Percentiles rank a stretch among this genome's conserved stretches.
Conservation (phyloP, 164 flowering plant species). For the Houttuynia cordata region DNA sequence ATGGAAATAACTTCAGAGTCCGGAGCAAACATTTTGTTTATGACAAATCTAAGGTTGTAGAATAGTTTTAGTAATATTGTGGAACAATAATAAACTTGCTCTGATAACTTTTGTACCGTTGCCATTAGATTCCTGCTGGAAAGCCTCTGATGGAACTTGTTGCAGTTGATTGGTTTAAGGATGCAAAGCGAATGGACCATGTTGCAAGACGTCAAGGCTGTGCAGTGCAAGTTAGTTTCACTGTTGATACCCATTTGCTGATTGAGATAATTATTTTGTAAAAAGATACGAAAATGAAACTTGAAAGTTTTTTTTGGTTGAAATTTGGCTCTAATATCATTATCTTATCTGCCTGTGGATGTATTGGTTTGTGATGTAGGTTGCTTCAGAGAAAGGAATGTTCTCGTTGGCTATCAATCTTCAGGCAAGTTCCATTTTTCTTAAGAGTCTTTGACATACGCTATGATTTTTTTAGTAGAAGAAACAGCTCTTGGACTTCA, state of each 20-base stretch:
- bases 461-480: background rate
- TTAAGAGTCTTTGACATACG: background rate
- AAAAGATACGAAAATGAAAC: background rate
- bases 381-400: constrained; percentile 78
- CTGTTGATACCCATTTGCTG: background rate
- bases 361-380: constrained; percentile 26
- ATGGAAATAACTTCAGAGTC: constrained; percentile 90
- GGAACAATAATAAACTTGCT: background rate
- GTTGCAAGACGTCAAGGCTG: constrained; percentile 92
- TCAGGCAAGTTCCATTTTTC: constrained; percentile 73
- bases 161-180: constrained; percentile 98
- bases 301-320: too few species aligned
- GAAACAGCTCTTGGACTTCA: background rate
- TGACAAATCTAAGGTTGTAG: constrained; percentile 73
- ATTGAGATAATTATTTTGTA: too few species aligned
- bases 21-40: constrained; percentile 72
- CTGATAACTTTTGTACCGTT: background rate
- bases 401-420: constrained; percentile 75
- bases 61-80: background rate
- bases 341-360: background rate
- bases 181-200: constrained; percentile 93
- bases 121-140: constrained; percentile 74
- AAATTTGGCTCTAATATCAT: background rate
- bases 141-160: constrained; percentile 95
- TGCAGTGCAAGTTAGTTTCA: constrained; percentile 65